Conservation (phyloP, 441 rosid genomes). For the Eutrema salsugineum region DNA sequence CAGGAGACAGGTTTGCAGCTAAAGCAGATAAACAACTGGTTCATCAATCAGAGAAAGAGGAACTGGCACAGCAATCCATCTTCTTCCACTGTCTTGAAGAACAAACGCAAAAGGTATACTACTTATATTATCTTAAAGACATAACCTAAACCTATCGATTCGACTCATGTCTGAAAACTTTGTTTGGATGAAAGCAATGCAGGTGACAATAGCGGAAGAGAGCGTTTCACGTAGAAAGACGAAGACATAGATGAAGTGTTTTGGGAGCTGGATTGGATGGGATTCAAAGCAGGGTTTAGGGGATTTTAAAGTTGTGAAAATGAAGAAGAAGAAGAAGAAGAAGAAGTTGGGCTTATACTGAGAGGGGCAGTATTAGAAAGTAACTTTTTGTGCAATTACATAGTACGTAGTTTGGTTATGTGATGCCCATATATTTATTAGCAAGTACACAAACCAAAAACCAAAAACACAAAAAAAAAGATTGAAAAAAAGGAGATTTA, state of each 20-base stretch:
- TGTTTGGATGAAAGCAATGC: constrained; percentile 70
- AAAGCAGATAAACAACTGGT: constrained; percentile 98
- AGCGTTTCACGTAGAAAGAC: constrained; percentile 45
- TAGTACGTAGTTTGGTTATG: constrained; percentile 31
- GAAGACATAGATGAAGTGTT: neutral
- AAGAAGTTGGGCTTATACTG: constrained; percentile 12
- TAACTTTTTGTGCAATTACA: constrained; percentile 30
- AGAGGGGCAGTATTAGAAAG: constrained; percentile 27
- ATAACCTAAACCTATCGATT: constrained; percentile 28
- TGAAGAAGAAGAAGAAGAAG: neutral
- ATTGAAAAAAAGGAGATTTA: neutral
- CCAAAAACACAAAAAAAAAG: neutral
- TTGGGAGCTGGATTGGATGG: constrained; percentile 12
- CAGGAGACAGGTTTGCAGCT: constrained; percentile 96
- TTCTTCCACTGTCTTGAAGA: constrained; percentile 76
- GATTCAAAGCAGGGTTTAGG: constrained; percentile 15
- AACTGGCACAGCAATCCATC: constrained; percentile 98
- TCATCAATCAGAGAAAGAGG: constrained; percentile 95
- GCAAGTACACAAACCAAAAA: constrained; percentile 19
- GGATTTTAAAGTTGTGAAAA: neutral
- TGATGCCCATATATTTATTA: constrained; percentile 14
- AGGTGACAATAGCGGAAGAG: constrained; percentile 73
- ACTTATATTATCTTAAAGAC: neutral
- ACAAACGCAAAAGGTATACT: constrained; percentile 86
- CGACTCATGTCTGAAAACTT: constrained; percentile 23